phyloP scores from a whole-genome alignment of 805 yeast species.

The Suhomyces pyralidae region DNA sequence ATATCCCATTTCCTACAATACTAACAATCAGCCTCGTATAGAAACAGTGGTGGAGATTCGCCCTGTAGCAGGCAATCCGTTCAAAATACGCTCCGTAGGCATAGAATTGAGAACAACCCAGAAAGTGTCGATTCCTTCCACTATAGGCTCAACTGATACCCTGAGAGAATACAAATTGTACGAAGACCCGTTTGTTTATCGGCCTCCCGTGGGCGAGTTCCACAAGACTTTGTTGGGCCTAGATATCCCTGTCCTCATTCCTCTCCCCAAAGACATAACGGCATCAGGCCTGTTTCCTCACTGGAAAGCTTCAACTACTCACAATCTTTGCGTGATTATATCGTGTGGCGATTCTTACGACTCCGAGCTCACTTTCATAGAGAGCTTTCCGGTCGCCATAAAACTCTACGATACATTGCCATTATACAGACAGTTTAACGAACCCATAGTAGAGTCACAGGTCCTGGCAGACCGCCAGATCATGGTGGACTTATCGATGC shows the following conservation, averaged over 20 bases:
- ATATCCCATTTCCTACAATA: neutral
- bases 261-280: conserved; percentile 50
- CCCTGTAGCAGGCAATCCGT: conserved; percentile 47
- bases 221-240: conserved; percentile 46
- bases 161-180: conserved; percentile 32
- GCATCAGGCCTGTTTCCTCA: conserved; percentile 49
- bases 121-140: conserved; percentile 40
- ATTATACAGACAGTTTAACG: conserved; percentile 51
- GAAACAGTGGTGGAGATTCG: conserved; percentile 57
- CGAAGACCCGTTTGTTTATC: conserved; percentile 33
- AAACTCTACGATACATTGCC: conserved; percentile 59
- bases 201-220: conserved; percentile 40
- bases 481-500: conserved; percentile 44
- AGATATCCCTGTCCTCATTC: conserved; percentile 59
- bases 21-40: conserved; percentile 46
- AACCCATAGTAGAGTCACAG: conserved; percentile 44
- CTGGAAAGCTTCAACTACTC: conserved; percentile 49
- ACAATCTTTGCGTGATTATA: conserved; percentile 41
- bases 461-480: conserved; percentile 50
- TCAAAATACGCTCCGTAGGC: conserved; percentile 47
- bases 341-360: conserved; percentile 28
- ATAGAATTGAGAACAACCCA: conserved; percentile 51
- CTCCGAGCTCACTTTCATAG: conserved; percentile 29
- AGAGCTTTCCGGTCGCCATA: conserved; percentile 49
- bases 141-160: conserved; percentile 30